These are phyloP conservation scores for Alisma plantagoaquatica DNA, from an alignment of 106 monocot species.

Conservation along the genomic window DNA sequence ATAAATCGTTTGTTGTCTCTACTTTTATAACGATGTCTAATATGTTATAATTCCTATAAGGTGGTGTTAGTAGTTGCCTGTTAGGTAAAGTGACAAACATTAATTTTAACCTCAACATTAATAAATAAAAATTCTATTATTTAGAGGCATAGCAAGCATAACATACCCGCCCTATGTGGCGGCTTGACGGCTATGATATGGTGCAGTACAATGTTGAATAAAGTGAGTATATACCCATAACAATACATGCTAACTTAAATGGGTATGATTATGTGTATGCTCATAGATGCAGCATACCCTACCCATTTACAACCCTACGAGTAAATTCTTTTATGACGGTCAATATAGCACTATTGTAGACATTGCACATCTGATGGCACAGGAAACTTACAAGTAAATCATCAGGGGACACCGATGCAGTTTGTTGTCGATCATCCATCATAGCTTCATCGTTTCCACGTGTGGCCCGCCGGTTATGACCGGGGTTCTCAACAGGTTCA, in stretches of 20 bases:
- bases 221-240: background rate
- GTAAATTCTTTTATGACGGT: background rate
- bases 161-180: no score
- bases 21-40: no score
- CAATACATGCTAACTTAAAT: background rate
- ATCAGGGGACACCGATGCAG: conserved; percentile 65
- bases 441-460: conserved; percentile 97
- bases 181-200: no score
- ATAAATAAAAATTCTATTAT: no score
- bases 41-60: no score
- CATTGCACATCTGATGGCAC: background rate
- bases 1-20: no score
- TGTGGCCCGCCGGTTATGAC: conserved; percentile 65
- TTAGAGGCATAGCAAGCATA: no score
- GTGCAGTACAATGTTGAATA: background rate
- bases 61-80: no score
- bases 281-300: no score
- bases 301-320: background rate
- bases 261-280: no score
- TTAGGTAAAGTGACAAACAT: no score
- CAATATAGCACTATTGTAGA: background rate
- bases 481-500: conserved; percentile 66
- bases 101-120: no score
- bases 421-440: conserved; percentile 57
- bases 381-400: conserved; percentile 66